phyloP scores from a whole-genome alignment of 2,329 filamentous ascomycete species.

The Calonectria honghensis region DNA sequence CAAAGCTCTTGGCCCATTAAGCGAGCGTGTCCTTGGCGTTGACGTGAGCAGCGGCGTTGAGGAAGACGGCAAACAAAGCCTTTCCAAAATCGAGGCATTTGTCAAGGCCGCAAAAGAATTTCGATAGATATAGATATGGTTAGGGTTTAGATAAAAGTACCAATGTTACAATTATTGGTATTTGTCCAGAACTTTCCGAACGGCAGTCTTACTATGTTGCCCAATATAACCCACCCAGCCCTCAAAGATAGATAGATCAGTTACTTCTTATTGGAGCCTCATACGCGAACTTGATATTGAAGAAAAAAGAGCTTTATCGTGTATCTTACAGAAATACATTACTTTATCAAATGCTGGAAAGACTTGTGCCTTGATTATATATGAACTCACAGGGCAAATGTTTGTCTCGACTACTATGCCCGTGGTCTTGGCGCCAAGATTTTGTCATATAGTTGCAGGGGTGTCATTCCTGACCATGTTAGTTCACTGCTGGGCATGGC shows the following conservation, averaged over 20 bases:
- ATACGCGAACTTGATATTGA: not conserved
- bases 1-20: slow-evolving; percentile 75
- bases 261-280: not conserved
- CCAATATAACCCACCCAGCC: not conserved
- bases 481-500: slow-evolving; percentile 30
- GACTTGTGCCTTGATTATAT: not conserved
- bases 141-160: slow-evolving; percentile 27
- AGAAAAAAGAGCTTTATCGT: not conserved
- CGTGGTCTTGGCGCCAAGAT: not conserved
- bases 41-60: slow-evolving; percentile 98
- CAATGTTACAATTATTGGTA: slow-evolving; percentile 25
- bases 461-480: slow-evolving; percentile 6
- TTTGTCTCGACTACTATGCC: not conserved
- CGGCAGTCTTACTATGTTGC: not conserved
- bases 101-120: slow-evolving; percentile 82
- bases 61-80: slow-evolving; percentile 85
- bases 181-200: not conserved
- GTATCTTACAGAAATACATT: not conserved
- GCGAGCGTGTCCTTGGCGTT: slow-evolving; percentile 83
- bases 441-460: not conserved
- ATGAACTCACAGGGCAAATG: too few relatives aligned
- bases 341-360: not conserved
- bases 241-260: not conserved
- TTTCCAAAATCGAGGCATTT: slow-evolving; percentile 88
- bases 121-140: slow-evolving; percentile 59